Percentiles rank a stretch among this genome's conserved stretches.
These are phyloP conservation scores for Echium plantagineum DNA, from an alignment of 257 asterid species.

Conservation along the genomic window DNA sequence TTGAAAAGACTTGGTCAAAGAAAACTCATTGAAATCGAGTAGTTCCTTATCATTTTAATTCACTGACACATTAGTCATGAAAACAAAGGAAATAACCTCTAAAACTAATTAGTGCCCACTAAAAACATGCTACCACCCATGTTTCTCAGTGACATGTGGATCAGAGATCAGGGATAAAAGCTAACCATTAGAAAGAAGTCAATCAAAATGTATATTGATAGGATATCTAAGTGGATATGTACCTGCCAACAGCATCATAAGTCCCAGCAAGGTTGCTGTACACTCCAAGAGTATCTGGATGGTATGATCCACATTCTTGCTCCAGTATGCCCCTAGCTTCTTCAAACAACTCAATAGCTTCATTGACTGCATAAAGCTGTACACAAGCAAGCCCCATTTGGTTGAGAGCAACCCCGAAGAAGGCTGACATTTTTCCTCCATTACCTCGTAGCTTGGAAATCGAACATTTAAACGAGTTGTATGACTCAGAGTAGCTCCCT, in stretches of 20 bases:
- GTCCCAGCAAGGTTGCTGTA: conserved; percentile 94
- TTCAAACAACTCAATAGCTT: conserved; percentile 74
- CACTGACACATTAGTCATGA: too few species aligned
- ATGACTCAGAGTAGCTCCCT: conserved; percentile 68
- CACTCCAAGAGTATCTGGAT: conserved; percentile 90
- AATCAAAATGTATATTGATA: neutral
- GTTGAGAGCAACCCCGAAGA: conserved; percentile 82
- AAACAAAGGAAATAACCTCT: too few species aligned
- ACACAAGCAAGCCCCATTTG: conserved; percentile 94
- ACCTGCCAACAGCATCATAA: conserved; percentile 95
- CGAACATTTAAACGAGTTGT: conserved; percentile 43
- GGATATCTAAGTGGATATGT: conserved; percentile 2
- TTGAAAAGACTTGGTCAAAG: too few species aligned
- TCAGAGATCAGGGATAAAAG: conserved; percentile 1
- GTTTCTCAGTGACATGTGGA: too few species aligned
- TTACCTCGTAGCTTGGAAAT: conserved; percentile 68
- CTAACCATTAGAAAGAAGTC: neutral
- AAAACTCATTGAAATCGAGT: too few species aligned
- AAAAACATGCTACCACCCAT: too few species aligned
- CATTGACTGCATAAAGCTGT: conserved; percentile 69
- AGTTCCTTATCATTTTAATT: too few species aligned
- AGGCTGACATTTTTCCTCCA: conserved; percentile 87
- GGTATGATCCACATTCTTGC: conserved; percentile 88
- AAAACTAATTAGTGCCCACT: too few species aligned
- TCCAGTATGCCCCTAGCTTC: conserved; percentile 78